Conservation (phyloP, 257 asterid species). For the Solanum habrochaites region DNA sequence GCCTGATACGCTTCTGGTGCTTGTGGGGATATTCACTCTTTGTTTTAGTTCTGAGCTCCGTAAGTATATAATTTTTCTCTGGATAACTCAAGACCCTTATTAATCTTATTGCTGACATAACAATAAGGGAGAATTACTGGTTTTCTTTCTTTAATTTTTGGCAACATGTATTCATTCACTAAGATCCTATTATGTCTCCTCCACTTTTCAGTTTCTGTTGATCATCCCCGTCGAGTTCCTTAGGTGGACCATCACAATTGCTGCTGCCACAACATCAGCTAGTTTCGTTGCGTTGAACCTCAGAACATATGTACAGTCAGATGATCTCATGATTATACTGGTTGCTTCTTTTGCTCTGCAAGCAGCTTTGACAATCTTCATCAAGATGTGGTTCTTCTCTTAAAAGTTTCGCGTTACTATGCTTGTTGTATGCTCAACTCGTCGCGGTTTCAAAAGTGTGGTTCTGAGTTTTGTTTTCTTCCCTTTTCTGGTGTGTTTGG, state of each 20-base stretch:
- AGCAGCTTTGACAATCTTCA: conserved; percentile 75
- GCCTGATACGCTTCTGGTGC: conserved; percentile 96
- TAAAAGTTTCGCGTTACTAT: neutral
- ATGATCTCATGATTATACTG: conserved; percentile 38
- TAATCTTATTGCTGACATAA: neutral
- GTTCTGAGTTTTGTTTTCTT: neutral
- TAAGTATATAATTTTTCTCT: conserved; percentile 24
- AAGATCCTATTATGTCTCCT: conserved; percentile 4
- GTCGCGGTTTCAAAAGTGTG: neutral
- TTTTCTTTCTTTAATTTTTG: neutral
- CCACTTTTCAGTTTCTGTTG: conserved; percentile 50
- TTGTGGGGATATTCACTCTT: conserved; percentile 97
- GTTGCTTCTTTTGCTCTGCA: conserved; percentile 79
- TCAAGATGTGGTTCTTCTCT: conserved; percentile 84
- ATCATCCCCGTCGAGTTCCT: conserved; percentile 65
- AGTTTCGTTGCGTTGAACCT: conserved; percentile 74
- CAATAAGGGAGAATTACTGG: neutral
- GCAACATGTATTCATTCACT: neutral
- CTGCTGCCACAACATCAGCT: conserved; percentile 62
- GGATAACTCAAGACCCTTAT: neutral
- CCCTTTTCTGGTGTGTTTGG: neutral
- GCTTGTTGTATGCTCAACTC: neutral
- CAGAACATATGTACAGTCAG: conserved; percentile 34
- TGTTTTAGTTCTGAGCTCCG: conserved; percentile 70
- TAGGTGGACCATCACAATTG: conserved; percentile 60